A percentile compares a stretch with the other conserved stretches of the same genome.
These are phyloP conservation scores for Candida sphagnicola DNA, from an alignment of 805 yeast genomes.

Conservation along the genomic window DNA sequence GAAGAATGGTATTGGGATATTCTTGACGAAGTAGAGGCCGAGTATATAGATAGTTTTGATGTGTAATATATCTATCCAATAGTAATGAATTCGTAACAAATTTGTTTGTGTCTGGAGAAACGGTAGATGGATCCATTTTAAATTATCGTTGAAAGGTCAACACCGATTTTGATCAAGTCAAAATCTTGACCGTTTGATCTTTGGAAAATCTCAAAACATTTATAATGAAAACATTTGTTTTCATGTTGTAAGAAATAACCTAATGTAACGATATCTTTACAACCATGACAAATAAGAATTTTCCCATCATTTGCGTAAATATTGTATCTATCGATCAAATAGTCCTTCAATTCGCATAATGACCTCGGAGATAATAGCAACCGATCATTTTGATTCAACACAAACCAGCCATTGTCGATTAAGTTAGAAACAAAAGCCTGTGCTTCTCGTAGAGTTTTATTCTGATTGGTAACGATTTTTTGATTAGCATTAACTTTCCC, in stretches of 20 bases:
- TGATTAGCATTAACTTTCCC: conserved; percentile 34
- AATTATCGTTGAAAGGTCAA: conserved; percentile 4
- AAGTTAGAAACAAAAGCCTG: conserved; percentile 35
- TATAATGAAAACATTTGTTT: conserved; percentile 45
- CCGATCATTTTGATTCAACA: conserved; percentile 22
- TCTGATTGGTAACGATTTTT: conserved; percentile 17
- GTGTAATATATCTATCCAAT: conserved; percentile 5
- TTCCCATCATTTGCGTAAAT: conserved; percentile 26
- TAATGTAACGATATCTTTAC: conserved; percentile 49
- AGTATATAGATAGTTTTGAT: conserved; percentile 45
- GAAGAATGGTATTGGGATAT: conserved; percentile 84
- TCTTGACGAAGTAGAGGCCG: conserved; percentile 76
- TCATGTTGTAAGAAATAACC: conserved; percentile 40
- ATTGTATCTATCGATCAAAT: conserved; percentile 43
- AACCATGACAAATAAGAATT: conserved; percentile 44
- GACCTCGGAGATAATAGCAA: conserved; percentile 38
- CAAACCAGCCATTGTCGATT: conserved; percentile 54
- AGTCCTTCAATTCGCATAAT: conserved; percentile 45
- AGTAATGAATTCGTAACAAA: too few relatives aligned
- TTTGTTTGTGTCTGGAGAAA: too few relatives aligned
- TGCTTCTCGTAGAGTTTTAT: conserved; percentile 32
- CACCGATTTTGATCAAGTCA: conserved; percentile 6
- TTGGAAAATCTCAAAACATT: conserved; percentile 41
- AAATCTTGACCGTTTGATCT: conserved; percentile 19
- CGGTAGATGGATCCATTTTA: not conserved